phyloP scores from a whole-genome alignment of 768 basidiomycete genomes.

The Termitomyces sp. region DNA sequence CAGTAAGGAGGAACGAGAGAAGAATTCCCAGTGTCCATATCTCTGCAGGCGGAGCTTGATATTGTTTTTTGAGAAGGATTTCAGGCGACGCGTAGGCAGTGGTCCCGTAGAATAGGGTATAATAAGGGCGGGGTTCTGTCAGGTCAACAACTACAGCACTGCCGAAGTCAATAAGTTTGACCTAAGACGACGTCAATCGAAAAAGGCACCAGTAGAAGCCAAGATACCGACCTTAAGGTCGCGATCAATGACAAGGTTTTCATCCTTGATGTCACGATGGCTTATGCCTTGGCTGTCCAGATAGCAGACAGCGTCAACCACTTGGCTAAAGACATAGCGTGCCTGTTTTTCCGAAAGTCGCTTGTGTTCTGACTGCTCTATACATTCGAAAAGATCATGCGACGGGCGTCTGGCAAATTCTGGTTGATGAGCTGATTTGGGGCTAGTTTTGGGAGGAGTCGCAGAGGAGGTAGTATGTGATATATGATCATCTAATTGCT shows the following conservation, averaged over 20 bases:
- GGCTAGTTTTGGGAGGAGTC: constrained; percentile 12
- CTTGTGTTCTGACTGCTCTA: constrained; percentile 80
- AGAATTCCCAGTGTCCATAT: constrained; percentile 96
- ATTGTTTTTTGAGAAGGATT: constrained; percentile 81
- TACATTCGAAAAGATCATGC: constrained; percentile 93
- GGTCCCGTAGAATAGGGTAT: constrained; percentile 85
- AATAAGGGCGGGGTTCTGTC: constrained; percentile 53
- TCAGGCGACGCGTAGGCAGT: constrained; percentile 96
- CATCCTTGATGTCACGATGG: constrained; percentile 96
- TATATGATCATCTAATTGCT: constrained; percentile 4
- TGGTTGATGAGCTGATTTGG: constrained; percentile 24
- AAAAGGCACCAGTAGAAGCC: neutral
- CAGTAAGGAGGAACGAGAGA: constrained; percentile 90
- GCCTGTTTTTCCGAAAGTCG: constrained; percentile 76
- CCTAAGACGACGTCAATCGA: constrained; percentile 32
- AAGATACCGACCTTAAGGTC: constrained; percentile 52
- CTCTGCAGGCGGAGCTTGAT: constrained; percentile 92
- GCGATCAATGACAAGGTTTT: constrained; percentile 81
- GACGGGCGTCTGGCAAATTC: constrained; percentile 68
- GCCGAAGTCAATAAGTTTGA: constrained; percentile 96
- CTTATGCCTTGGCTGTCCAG: constrained; percentile 80
- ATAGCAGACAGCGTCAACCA: constrained; percentile 81
- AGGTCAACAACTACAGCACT: constrained; percentile 77
- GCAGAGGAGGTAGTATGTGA: neutral
- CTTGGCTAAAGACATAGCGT: constrained; percentile 79